phyloP scores from a whole-genome alignment of 1,139 yeast species.

The Sugiyamaella paludigena region DNA sequence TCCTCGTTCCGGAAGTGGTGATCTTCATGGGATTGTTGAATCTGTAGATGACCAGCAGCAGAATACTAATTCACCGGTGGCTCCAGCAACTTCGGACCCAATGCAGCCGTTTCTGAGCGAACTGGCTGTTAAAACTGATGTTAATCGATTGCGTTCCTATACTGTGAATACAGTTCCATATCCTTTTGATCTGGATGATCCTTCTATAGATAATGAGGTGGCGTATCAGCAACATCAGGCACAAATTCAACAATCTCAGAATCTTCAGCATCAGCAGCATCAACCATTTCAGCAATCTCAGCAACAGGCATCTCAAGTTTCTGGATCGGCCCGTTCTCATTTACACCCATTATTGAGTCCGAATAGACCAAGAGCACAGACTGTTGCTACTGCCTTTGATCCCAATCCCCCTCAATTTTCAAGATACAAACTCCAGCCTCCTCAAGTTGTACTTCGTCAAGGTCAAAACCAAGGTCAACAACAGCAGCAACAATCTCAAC shows the following conservation, averaged over 20 bases:
- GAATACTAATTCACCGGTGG: slow-evolving; percentile 2
- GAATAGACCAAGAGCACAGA: slow-evolving; percentile 29
- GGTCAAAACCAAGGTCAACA: slow-evolving; percentile 21
- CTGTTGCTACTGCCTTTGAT: slow-evolving; percentile 23
- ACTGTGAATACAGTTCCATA: slow-evolving; percentile 37
- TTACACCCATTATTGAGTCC: slow-evolving; percentile 8
- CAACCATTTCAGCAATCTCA: slow-evolving; percentile 23
- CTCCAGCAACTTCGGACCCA: slow-evolving; percentile 28
- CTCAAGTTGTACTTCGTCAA: slow-evolving; percentile 18
- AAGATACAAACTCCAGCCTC: slow-evolving; percentile 14
- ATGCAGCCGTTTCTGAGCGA: slow-evolving; percentile 38
- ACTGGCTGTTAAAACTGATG: slow-evolving; percentile 36
- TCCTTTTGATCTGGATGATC: slow-evolving; percentile 19
- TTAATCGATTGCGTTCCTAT: slow-evolving; percentile 40
- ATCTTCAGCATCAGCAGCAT: slow-evolving; percentile 21
- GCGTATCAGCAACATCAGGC: slow-evolving; percentile 15
- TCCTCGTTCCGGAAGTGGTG: slow-evolving; percentile 1
- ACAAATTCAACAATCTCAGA: slow-evolving; percentile 14
- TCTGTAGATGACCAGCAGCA: slow-evolving; percentile 11
- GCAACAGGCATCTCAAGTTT: slow-evolving; percentile 6
- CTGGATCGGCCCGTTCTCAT: slow-evolving; percentile 7
- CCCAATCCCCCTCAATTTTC: slow-evolving; percentile 8
- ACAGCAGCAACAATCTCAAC: slow-evolving; percentile 16
- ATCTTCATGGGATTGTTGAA: slow-evolving; percentile 2
- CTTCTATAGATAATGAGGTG: slow-evolving; percentile 12